Conservation (phyloP, 148 eudicot genomes). For the Rhododendron kiyosumense region DNA sequence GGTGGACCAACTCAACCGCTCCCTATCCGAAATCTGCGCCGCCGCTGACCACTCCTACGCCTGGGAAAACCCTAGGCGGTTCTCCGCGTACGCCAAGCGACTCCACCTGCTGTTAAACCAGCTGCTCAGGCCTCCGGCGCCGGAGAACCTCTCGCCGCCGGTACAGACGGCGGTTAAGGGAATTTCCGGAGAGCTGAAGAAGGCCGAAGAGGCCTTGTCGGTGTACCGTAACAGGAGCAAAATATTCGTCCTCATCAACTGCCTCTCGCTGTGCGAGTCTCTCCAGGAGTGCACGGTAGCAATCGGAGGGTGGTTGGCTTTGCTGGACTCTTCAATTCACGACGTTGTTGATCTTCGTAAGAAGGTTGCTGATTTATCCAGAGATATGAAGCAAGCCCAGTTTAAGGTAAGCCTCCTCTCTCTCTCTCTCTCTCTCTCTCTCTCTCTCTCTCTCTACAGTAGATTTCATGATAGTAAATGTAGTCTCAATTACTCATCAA, state of each 20-base stretch:
- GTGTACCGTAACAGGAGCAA: constrained; percentile 44
- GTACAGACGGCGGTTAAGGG: constrained; percentile 49
- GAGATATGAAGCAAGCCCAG: constrained; percentile 60
- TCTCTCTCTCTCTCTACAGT: background rate
- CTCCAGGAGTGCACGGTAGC: constrained; percentile 45
- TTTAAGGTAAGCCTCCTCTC: constrained; percentile 24
- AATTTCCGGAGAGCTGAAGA: constrained; percentile 37
- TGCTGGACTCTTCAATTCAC: constrained; percentile 39
- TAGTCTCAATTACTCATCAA: background rate
- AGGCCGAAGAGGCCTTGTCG: constrained; percentile 32
- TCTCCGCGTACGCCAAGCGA: constrained; percentile 39
- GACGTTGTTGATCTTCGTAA: constrained; percentile 36
- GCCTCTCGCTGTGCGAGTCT: constrained; percentile 32
- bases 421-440: too few relatives aligned
- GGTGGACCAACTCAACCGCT: constrained; percentile 27
- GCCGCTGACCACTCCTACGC: constrained; percentile 25
- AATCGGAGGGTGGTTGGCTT: constrained; percentile 63
- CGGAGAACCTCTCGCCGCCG: constrained; percentile 31
- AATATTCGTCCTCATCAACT: constrained; percentile 49
- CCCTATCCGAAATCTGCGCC: constrained; percentile 26
- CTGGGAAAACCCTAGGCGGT: constrained; percentile 47
- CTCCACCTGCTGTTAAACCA: constrained; percentile 34
- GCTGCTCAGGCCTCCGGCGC: constrained; percentile 22
- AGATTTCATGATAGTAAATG: too few relatives aligned
- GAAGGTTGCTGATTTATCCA: constrained; percentile 52